Conservation (phyloP, 768 basidiomycete genomes). For the Boletus pseudo-olivaceus region DNA sequence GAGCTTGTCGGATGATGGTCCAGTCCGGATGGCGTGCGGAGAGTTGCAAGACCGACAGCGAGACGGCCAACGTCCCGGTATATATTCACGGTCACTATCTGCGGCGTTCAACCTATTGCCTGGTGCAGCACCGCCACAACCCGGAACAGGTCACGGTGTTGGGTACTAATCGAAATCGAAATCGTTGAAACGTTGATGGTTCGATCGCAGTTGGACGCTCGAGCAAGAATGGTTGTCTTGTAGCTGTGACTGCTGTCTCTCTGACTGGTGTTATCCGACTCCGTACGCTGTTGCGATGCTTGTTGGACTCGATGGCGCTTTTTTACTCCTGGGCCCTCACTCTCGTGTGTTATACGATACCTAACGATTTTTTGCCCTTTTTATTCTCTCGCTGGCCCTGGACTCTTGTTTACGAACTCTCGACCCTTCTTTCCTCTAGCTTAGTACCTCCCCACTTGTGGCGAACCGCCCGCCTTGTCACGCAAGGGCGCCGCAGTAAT, state of each 20-base stretch:
- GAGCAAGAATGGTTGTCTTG: conserved; percentile 3
- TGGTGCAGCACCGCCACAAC: conserved; percentile 67
- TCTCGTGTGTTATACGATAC: conserved; percentile 8
- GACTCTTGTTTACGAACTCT: conserved; percentile 2
- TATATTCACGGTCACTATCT: conserved; percentile 52
- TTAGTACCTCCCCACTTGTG: conserved; percentile 3
- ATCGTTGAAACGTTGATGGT: no score
- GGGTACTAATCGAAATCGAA: conserved; percentile 7
- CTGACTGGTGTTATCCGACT: not conserved
- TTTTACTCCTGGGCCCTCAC: conserved; percentile 1
- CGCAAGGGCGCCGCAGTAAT: not conserved
- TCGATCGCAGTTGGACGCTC: conserved; percentile 3
- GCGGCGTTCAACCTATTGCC: conserved; percentile 58
- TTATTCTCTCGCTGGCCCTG: conserved; percentile 8
- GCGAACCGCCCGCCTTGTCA: not conserved
- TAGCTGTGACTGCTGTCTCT: not conserved
- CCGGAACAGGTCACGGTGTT: conserved; percentile 22
- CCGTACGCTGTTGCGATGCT: conserved; percentile 4
- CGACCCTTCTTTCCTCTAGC: conserved; percentile 2
- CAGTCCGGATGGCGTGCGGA: conserved; percentile 73
- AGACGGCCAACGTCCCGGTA: conserved; percentile 63
- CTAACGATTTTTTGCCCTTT: conserved; percentile 1
- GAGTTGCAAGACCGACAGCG: conserved; percentile 60
- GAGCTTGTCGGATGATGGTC: conserved; percentile 77
- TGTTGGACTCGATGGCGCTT: conserved; percentile 8